These are phyloP conservation scores for Davidsoniella australis DNA, from an alignment of 2,329 filamentous ascomycete genomes.

Conservation along the genomic window DNA sequence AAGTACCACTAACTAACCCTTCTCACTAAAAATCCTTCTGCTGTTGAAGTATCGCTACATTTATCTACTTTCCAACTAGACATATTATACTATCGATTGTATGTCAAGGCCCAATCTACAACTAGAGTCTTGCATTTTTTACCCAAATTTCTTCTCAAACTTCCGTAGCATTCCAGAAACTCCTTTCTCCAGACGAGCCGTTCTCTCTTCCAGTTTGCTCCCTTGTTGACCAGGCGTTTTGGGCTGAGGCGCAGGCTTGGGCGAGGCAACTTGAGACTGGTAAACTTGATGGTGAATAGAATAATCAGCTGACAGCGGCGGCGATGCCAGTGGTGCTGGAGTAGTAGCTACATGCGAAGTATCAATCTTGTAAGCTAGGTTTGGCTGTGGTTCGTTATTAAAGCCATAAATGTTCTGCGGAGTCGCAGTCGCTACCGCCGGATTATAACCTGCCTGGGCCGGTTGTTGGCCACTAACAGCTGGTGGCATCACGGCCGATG, in stretches of 20 bases:
- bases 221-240: neutral
- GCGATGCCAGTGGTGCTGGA: constrained; percentile 16
- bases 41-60: no score
- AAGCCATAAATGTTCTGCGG: neutral
- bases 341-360: constrained; percentile 11
- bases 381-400: constrained; percentile 3
- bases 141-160: constrained; percentile 59
- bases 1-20: no score
- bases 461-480: constrained; percentile 12
- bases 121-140: neutral
- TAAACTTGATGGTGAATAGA: constrained; percentile 42
- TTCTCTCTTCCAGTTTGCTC: constrained; percentile 43
- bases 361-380: neutral
- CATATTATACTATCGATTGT: neutral
- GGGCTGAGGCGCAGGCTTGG: neutral
- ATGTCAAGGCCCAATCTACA: neutral
- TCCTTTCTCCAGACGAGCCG: constrained; percentile 50
- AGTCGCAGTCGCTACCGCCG: constrained; percentile 16
- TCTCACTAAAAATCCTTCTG: no score
- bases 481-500: constrained; percentile 19
- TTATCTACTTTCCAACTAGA: neutral
- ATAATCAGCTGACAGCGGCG: constrained; percentile 28
- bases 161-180: constrained; percentile 59
- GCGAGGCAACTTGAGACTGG: neutral
- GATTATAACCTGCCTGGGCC: constrained; percentile 10